A percentile compares a stretch with the other conserved stretches of the same genome.
These are phyloP conservation scores for Lentithecium fluviatile DNA, from an alignment of 495 filamentous ascomycete genomes.

Conservation along the genomic window DNA sequence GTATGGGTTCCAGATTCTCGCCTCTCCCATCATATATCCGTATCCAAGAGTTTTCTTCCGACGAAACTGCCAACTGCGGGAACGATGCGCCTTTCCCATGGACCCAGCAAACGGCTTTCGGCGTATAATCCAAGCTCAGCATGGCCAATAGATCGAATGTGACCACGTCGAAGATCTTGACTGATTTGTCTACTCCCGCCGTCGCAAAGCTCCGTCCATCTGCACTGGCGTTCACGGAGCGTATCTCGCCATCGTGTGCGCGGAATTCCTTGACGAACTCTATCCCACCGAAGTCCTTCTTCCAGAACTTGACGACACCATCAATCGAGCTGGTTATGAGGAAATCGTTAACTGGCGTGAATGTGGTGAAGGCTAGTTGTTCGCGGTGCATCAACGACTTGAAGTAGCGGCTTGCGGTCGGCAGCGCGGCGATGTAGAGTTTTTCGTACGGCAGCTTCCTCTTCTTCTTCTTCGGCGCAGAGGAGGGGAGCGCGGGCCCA, in stretches of 20 bases:
- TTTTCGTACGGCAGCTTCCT: constrained; percentile 91
- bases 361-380: constrained; percentile 77
- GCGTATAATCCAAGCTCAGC: constrained; percentile 68
- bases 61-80: constrained; percentile 87
- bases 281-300: constrained; percentile 85
- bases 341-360: constrained; percentile 90
- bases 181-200: constrained; percentile 76
- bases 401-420: constrained; percentile 78
- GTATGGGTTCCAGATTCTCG: constrained; percentile 68
- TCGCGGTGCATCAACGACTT: constrained; percentile 99
- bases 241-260: constrained; percentile 83
- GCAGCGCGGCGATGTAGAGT: constrained; percentile 87
- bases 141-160: constrained; percentile 72
- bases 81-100: constrained; percentile 83
- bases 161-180: constrained; percentile 95
- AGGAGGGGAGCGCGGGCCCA: constrained; percentile 79
- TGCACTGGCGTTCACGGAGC: constrained; percentile 73
- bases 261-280: constrained; percentile 98
- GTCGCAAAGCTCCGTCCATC: constrained; percentile 95
- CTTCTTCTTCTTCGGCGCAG: constrained; percentile 77
- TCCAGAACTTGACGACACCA: constrained; percentile 98
- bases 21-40: constrained; percentile 87
- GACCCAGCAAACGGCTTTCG: constrained; percentile 87
- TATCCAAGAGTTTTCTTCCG: constrained; percentile 67
- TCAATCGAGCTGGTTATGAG: constrained; percentile 90